Evolutionary conservation across 192 early-diverging fungal species (phyloP).

Genomic region (Rhizophagus prolifer): DNA sequence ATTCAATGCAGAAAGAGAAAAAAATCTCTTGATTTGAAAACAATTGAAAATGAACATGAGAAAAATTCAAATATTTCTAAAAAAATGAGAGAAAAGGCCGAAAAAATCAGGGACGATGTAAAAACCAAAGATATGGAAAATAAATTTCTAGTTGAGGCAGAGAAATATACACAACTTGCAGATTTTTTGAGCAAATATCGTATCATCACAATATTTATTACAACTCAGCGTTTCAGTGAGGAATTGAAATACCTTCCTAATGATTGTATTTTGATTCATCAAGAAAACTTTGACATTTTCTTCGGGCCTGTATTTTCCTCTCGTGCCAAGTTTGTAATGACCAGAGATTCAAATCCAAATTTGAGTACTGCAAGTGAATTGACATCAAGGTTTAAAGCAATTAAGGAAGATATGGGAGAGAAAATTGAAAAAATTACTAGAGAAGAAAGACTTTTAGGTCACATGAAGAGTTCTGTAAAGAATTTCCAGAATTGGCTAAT

Average conservation of each 20-base stretch:
- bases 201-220: neutral
- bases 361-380: neutral
- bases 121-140: too few relatives aligned
- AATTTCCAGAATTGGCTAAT: too few relatives aligned
- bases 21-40: neutral
- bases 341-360: slow-evolving; percentile 13
- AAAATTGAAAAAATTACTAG: too few relatives aligned
- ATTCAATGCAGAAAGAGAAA: neutral
- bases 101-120: too few relatives aligned
- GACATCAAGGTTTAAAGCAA: neutral
- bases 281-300: neutral
- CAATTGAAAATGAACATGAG: neutral
- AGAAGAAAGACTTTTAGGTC: too few relatives aligned
- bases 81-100: too few relatives aligned
- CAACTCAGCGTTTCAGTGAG: neutral
- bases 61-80: neutral
- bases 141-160: too few relatives aligned
- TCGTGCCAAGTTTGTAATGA: neutral
- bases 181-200: too few relatives aligned
- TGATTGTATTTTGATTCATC: slow-evolving; percentile 7
- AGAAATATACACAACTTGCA: too few relatives aligned
- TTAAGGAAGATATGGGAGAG: too few relatives aligned
- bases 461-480: too few relatives aligned
- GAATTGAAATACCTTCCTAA: neutral
- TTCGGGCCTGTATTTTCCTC: neutral